Conservation (phyloP, 2,329 filamentous ascomycete genomes). For the Xylariaceae sp. region DNA sequence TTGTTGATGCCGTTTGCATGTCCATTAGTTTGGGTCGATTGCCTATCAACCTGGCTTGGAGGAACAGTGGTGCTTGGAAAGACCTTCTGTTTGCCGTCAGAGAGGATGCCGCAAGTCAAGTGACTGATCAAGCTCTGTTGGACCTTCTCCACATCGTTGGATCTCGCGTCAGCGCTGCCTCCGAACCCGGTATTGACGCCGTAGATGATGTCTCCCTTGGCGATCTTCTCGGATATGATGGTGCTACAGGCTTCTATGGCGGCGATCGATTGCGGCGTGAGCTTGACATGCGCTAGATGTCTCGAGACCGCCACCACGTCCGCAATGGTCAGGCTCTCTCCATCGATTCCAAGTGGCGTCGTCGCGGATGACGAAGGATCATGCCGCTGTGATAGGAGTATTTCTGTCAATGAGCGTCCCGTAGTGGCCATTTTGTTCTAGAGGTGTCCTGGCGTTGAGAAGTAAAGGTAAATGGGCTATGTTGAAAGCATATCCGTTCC, state of each 20-base stretch:
- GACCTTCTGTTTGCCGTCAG: neutral
- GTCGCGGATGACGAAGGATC: slow-evolving; percentile 4
- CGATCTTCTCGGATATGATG: slow-evolving; percentile 10
- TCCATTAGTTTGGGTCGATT: no score
- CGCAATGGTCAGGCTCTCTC: slow-evolving; percentile 7
- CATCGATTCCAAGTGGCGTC: neutral
- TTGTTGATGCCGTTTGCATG: no score
- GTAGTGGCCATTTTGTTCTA: neutral
- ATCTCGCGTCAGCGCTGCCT: slow-evolving; percentile 17
- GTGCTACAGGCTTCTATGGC: slow-evolving; percentile 15
- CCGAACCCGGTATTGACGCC: slow-evolving; percentile 21
- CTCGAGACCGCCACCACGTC: slow-evolving; percentile 17
- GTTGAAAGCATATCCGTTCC: no score
- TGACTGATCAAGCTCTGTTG: slow-evolving; percentile 17
- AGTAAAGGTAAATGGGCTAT: no score
- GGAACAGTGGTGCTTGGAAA: neutral
- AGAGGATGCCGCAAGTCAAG: slow-evolving; percentile 4
- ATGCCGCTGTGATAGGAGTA: slow-evolving; percentile 1
- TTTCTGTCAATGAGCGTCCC: neutral
- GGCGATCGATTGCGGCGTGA: slow-evolving; percentile 7
- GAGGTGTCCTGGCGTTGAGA: no score
- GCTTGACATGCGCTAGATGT: slow-evolving; percentile 1
- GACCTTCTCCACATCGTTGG: slow-evolving; percentile 9
- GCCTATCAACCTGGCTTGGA: no score
- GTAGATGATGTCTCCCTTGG: slow-evolving; percentile 9